Percentiles rank a stretch among this genome's conserved stretches.
phyloP scores from a whole-genome alignment of 768 basidiomycete genomes.

The Obba rivulosa region DNA sequence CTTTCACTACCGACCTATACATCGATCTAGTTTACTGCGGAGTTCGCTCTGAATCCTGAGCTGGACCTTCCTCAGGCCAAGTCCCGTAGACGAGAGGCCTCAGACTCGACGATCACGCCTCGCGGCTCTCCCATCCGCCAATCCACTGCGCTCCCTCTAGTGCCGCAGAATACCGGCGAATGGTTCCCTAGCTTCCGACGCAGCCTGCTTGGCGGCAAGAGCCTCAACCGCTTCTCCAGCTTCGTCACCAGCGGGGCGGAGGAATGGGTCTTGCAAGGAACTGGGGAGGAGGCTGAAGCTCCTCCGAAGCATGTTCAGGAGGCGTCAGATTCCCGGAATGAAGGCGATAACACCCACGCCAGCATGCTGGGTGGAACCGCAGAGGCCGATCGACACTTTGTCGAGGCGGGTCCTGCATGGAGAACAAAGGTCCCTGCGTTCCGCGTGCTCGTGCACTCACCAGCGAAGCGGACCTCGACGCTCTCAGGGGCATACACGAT shows the following conservation, averaged over 20 bases:
- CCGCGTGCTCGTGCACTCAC: conserved; percentile 72
- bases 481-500: conserved; percentile 70
- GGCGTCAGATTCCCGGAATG: conserved; percentile 28
- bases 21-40: conserved; percentile 51
- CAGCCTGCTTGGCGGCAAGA: conserved; percentile 71
- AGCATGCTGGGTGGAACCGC: conserved; percentile 8
- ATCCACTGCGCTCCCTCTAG: conserved; percentile 33
- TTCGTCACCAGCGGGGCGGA: conserved; percentile 87
- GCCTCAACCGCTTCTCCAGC: conserved; percentile 77
- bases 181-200: conserved; percentile 72
- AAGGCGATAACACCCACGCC: conserved; percentile 21
- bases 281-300: conserved; percentile 28
- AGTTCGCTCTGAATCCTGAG: conserved; percentile 51
- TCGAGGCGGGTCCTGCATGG: conserved; percentile 72
- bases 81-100: conserved; percentile 30
- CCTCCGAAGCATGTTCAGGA: conserved; percentile 17
- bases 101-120: conserved; percentile 46
- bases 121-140: conserved; percentile 28
- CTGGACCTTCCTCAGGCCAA: conserved; percentile 26
- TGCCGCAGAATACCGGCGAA: conserved; percentile 69
- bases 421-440: conserved; percentile 68
- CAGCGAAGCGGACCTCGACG: conserved; percentile 64
- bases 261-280: conserved; percentile 73
- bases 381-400: conserved; percentile 65
- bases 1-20: too few species aligned